Evolutionary conservation across 2,329 filamentous ascomycete species (phyloP).

Genomic region (Hymenoscyphus linearis): DNA sequence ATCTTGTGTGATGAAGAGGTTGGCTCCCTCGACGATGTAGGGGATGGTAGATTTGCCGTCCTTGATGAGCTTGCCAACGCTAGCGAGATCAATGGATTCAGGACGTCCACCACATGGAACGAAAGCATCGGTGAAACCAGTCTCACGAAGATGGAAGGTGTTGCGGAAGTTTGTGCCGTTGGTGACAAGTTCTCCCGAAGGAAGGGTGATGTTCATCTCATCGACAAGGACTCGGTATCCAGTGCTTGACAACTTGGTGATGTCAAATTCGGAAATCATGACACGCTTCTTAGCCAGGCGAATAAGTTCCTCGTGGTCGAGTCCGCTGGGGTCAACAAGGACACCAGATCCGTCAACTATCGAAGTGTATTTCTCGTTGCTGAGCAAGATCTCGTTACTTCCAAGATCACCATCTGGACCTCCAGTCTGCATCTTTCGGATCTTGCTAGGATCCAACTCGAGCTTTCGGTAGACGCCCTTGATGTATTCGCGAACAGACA

Average conservation of each 20-base stretch:
- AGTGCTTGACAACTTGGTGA: conserved; percentile 75
- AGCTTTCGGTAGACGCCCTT: conserved; percentile 96
- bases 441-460: conserved; percentile 75
- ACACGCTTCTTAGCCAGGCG: conserved; percentile 78
- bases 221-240: conserved; percentile 93
- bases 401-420: conserved; percentile 95
- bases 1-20: conserved; percentile 97
- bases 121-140: conserved; percentile 75
- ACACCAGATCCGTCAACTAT: conserved; percentile 97
- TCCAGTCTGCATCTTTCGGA: conserved; percentile 95
- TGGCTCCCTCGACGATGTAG: conserved; percentile 96
- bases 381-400: conserved; percentile 94
- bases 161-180: conserved; percentile 97
- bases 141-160: conserved; percentile 85
- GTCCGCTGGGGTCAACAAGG: conserved; percentile 83
- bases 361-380: conserved; percentile 90
- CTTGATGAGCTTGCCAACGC: conserved; percentile 80
- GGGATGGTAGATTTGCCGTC: conserved; percentile 83
- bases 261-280: conserved; percentile 87
- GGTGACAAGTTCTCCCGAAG: conserved; percentile 76
- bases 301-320: conserved; percentile 76
- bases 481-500: conserved; percentile 94
- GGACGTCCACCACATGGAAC: conserved; percentile 95
- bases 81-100: conserved; percentile 90
- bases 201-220: conserved; percentile 82